phyloP scores from a whole-genome alignment of 1,284 basidiomycete species.

The Ustilago vetiveriae region DNA sequence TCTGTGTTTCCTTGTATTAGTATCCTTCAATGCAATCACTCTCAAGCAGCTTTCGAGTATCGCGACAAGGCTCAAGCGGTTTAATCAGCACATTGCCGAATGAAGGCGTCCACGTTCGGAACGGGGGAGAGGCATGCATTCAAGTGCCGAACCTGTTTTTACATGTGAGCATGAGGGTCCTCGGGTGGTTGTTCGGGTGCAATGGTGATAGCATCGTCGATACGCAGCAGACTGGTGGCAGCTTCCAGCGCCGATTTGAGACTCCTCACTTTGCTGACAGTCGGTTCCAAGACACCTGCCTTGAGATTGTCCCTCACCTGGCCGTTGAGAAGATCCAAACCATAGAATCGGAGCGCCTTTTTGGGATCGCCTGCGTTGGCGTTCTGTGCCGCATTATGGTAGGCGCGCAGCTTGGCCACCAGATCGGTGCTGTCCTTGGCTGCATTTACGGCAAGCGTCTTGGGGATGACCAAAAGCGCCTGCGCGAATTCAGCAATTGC shows the following conservation, averaged over 20 bases:
- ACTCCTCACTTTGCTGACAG: conserved; percentile 94
- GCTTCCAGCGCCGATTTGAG: conserved; percentile 97
- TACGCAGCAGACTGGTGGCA: conserved; percentile 90
- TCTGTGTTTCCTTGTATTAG: conserved; percentile 13
- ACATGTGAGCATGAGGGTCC: conserved; percentile 66
- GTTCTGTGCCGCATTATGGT: conserved; percentile 89
- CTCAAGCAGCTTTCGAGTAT: not conserved
- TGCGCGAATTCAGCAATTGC: conserved; percentile 98
- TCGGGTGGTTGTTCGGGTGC: conserved; percentile 61
- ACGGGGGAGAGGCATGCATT: not conserved
- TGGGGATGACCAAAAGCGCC: conserved; percentile 89
- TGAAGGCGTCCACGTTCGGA: no score
- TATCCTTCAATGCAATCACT: conserved; percentile 9
- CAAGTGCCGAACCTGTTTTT: conserved; percentile 2
- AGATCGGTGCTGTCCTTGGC: conserved; percentile 98
- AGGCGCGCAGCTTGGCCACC: conserved; percentile 94
- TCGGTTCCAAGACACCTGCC: conserved; percentile 94
- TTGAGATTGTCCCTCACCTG: conserved; percentile 93
- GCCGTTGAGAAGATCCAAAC: conserved; percentile 91
- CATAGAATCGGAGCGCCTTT: conserved; percentile 91
- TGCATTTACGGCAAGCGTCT: conserved; percentile 95
- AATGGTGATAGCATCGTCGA: conserved; percentile 77
- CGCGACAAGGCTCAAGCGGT: no score
- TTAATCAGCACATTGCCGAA: no score
- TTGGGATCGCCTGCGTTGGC: conserved; percentile 92